Conservation (phyloP, 352 stramenopile species). For the Globisporangium recalcitrans region DNA sequence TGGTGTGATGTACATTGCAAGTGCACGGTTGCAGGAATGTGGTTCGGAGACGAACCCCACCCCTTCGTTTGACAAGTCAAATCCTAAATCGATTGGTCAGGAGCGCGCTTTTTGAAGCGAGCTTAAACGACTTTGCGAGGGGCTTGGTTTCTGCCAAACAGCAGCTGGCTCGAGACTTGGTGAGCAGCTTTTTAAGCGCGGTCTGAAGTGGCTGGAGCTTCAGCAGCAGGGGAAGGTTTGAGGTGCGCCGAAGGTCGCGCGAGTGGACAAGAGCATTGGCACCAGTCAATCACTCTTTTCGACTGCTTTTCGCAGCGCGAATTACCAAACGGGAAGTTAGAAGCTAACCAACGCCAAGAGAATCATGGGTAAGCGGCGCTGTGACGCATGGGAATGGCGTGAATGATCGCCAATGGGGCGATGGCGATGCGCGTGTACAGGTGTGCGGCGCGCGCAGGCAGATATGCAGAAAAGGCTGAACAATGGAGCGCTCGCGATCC, state of each 20-base stretch:
- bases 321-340: constrained; percentile 63
- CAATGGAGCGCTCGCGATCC: neutral
- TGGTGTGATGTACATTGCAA: neutral
- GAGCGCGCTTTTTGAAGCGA: constrained; percentile 19
- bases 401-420: neutral
- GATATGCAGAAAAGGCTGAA: constrained; percentile 5
- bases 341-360: constrained; percentile 52
- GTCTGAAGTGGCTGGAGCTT: neutral
- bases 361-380: constrained; percentile 54
- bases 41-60: neutral
- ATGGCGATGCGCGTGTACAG: neutral
- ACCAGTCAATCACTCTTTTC: constrained; percentile 44
- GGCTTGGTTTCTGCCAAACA: neutral
- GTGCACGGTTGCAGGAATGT: constrained; percentile 11
- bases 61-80: neutral
- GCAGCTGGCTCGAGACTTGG: neutral
- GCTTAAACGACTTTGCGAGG: constrained; percentile 19
- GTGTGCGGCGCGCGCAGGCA: neutral
- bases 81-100: constrained; percentile 25
- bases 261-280: constrained; percentile 24
- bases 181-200: neutral
- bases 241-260: constrained; percentile 26
- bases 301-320: constrained; percentile 25
- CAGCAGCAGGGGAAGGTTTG: neutral
- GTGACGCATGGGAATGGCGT: neutral